These are phyloP conservation scores for Ananas comosus DNA, from an alignment of 176 grass and related monocot species.

Conservation along the genomic window DNA sequence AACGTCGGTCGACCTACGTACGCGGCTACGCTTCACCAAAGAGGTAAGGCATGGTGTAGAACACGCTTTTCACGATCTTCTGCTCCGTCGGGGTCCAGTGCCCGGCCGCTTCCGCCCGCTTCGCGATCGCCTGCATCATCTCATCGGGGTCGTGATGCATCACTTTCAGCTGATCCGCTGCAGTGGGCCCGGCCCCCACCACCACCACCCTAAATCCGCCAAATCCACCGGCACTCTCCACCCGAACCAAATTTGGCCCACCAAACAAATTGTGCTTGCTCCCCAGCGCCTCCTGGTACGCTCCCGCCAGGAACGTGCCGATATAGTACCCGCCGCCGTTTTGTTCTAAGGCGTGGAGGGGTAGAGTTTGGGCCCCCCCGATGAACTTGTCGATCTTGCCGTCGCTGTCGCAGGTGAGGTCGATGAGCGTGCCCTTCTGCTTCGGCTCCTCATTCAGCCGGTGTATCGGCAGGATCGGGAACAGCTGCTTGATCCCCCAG, in stretches of 20 bases:
- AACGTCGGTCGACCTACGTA: too few relatives aligned
- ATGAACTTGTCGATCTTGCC: slow-evolving; percentile 28
- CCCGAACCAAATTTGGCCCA: slow-evolving; percentile 12
- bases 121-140: neutral
- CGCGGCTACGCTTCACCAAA: too few relatives aligned
- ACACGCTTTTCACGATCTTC: neutral
- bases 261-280: slow-evolving; percentile 28
- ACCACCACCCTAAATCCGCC: neutral
- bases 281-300: slow-evolving; percentile 23
- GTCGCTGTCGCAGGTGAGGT: slow-evolving; percentile 37
- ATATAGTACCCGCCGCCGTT: slow-evolving; percentile 19
- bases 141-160: slow-evolving; percentile 2
- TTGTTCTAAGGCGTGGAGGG: slow-evolving; percentile 17
- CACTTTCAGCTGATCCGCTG: neutral
- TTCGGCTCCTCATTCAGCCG: slow-evolving; percentile 16
- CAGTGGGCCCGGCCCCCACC: neutral
- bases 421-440: slow-evolving; percentile 11
- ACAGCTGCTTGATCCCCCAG: slow-evolving; percentile 19
- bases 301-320: slow-evolving; percentile 14
- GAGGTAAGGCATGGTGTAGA: neutral
- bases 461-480: slow-evolving; percentile 28
- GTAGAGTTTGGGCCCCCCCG: neutral
- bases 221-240: neutral
- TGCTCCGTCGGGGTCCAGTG: neutral
- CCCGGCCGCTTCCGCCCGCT: neutral